These are phyloP conservation scores for Ploettnerulaceae sp. DNA, from an alignment of 2,329 filamentous ascomycete species.

Conservation along the genomic window DNA sequence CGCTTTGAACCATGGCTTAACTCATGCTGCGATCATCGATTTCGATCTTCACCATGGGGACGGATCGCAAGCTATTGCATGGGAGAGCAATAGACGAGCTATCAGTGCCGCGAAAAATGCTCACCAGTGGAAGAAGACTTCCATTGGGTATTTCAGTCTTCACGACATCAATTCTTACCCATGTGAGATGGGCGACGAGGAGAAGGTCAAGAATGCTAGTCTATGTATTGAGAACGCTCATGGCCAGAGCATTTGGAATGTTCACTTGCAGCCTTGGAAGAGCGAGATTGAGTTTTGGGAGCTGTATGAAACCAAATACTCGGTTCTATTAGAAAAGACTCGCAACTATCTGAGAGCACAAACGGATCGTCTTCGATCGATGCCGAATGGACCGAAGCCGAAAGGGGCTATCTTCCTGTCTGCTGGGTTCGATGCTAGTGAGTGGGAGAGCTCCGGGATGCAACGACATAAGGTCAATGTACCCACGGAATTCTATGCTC, in stretches of 20 bases:
- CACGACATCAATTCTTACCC: conserved; percentile 99
- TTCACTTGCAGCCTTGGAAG: conserved; percentile 87
- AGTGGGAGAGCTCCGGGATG: conserved; percentile 90
- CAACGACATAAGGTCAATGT: conserved; percentile 95
- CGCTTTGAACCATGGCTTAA: conserved; percentile 75
- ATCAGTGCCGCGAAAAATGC: conserved; percentile 62
- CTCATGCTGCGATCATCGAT: conserved; percentile 65
- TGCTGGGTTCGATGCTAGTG: conserved; percentile 93
- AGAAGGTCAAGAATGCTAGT: conserved; percentile 91
- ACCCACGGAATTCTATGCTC: conserved; percentile 92
- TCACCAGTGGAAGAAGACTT: conserved; percentile 71
- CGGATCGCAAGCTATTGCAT: conserved; percentile 91
- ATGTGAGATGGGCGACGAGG: conserved; percentile 87
- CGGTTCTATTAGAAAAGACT: conserved; percentile 72
- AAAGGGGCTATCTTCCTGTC: conserved; percentile 91
- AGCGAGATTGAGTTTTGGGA: conserved; percentile 81
- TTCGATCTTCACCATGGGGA: conserved; percentile 91
- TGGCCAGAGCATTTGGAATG: conserved; percentile 91
- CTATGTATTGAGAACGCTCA: conserved; percentile 92
- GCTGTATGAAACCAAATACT: conserved; percentile 77
- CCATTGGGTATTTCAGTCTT: conserved; percentile 92
- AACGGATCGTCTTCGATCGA: conserved; percentile 56
- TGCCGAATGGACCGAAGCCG: conserved; percentile 55
- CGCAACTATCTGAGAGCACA: conserved; percentile 71
- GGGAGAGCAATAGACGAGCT: conserved; percentile 78